Percentiles rank a stretch among this genome's conserved stretches.
phyloP scores from a whole-genome alignment of 2,329 filamentous ascomycete species.

The Elsinoe perseae region DNA sequence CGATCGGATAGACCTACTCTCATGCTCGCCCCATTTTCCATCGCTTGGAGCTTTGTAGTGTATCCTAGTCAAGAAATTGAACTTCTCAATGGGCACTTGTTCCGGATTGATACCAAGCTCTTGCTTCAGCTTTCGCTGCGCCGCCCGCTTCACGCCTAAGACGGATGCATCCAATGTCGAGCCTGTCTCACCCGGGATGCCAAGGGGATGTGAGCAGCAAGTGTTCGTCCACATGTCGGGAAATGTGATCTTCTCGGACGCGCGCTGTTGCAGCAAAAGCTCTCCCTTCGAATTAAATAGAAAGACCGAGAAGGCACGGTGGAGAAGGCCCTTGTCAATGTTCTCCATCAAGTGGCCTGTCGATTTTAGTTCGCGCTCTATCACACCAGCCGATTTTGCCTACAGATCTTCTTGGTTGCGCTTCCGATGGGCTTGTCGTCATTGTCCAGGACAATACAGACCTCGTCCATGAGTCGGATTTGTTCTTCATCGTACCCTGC shows the following conservation, averaged over 20 bases:
- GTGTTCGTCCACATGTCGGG: constrained; percentile 99
- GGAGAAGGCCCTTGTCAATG: constrained; percentile 89
- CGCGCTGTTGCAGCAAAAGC: constrained; percentile 89
- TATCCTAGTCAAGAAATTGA: constrained; percentile 90
- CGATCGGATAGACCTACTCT: constrained; percentile 56
- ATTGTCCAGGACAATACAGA: constrained; percentile 93
- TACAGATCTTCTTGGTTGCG: constrained; percentile 96
- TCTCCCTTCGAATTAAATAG: constrained; percentile 92
- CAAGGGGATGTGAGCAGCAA: constrained; percentile 94
- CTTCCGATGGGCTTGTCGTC: constrained; percentile 90
- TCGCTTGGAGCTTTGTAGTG: constrained; percentile 97
- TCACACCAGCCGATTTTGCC: constrained; percentile 30
- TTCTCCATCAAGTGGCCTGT: constrained; percentile 97
- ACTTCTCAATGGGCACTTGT: constrained; percentile 85
- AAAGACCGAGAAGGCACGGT: constrained; percentile 96
- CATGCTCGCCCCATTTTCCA: constrained; percentile 97
- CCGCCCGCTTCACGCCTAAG: constrained; percentile 80
- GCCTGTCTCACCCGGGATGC: constrained; percentile 85
- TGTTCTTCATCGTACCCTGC: constrained; percentile 95
- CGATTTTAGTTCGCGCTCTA: not conserved
- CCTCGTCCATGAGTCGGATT: constrained; percentile 96
- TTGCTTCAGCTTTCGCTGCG: constrained; percentile 86
- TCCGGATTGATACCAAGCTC: constrained; percentile 85
- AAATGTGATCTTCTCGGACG: constrained; percentile 96
- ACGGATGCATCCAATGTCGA: constrained; percentile 71